Evolutionary conservation across 2,329 filamentous ascomycete species (phyloP), one percentile per base, ranked within the genome.

Genomic region (Xylariaceae sp.): DNA sequence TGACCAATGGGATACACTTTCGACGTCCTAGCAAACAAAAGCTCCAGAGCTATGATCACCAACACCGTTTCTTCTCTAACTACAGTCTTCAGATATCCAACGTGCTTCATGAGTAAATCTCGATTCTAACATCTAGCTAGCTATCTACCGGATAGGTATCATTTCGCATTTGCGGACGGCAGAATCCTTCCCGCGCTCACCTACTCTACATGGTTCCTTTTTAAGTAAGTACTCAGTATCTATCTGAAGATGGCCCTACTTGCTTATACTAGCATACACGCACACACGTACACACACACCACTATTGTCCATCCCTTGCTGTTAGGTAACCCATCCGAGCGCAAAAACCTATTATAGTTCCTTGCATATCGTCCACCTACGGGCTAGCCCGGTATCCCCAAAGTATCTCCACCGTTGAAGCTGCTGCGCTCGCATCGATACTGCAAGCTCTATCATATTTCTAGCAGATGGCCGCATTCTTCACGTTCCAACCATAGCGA

Each of bases 11-110:
- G 47, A 39, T 11, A 17, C 14, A 34, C 16, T 39, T 1, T 24
- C 24, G 21, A 24, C 7, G 41, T 44, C 50, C 31, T 43, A 14
- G 21, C 36, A 14, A 19, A 31, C 31, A 44, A 51, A n/a, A 23
- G 17, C 26, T 39, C 36, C 34, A 29, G 28, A 29, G 23, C 11
- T 26, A 11, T 46, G 45, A 36, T 47, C 26, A 45, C 55, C 39
- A 61, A 61, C 55, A 48, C 26, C 37, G 12, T 26, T 50, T 34
- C 41, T 39, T 43, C 24, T 39, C 46, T 40, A 55, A 53, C 51
- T 56, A 23, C 39, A 26, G 40, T 37, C 17, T 47, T 40, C 31
- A 29, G 34, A 33, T 36, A 34, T n/a, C 31, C 8, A 46, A 41
- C 47, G 17, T 45, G 12, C 17, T 5, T 12, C 33, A 19, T 41